phyloP scores from a whole-genome alignment of 306 rosid species.

The Purshia tridentata region DNA sequence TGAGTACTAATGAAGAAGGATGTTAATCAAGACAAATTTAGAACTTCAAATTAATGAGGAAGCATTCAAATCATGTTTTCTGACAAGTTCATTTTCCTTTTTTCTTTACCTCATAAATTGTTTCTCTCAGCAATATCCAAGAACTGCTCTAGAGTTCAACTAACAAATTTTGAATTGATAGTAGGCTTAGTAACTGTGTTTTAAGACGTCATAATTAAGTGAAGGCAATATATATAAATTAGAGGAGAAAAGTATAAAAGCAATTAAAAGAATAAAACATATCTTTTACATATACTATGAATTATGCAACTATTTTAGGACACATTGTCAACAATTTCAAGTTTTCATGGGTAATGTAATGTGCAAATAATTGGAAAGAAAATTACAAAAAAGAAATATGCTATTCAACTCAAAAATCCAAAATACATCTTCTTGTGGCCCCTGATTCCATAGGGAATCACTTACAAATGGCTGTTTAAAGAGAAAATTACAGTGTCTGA shows the following conservation, averaged over 20 bases:
- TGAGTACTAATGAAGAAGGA: neutral
- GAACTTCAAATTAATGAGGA: conserved; percentile 11
- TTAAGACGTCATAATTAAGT: neutral
- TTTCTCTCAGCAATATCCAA: neutral
- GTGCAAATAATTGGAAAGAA: neutral
- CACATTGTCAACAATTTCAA: neutral
- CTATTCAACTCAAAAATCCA: neutral
- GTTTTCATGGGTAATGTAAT: conserved; percentile 4
- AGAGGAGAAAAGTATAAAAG: neutral
- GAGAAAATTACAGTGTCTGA: conserved; percentile 6
- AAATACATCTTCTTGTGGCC: neutral
- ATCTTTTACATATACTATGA: neutral
- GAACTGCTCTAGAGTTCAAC: neutral
- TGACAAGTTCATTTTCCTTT: neutral
- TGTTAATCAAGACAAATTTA: neutral
- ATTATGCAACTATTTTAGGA: neutral
- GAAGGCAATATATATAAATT: neutral
- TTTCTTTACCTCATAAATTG: no score
- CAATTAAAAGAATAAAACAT: neutral
- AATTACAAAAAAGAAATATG: neutral
- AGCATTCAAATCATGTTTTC: neutral
- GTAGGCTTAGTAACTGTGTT: neutral
- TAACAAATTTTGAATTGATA: neutral
- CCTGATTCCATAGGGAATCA: neutral
- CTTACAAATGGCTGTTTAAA: neutral